A percentile compares a stretch with the other conserved stretches of the same genome.
Conservation (phyloP, 1,139 yeast species). For the Suhomyces terraborum region DNA sequence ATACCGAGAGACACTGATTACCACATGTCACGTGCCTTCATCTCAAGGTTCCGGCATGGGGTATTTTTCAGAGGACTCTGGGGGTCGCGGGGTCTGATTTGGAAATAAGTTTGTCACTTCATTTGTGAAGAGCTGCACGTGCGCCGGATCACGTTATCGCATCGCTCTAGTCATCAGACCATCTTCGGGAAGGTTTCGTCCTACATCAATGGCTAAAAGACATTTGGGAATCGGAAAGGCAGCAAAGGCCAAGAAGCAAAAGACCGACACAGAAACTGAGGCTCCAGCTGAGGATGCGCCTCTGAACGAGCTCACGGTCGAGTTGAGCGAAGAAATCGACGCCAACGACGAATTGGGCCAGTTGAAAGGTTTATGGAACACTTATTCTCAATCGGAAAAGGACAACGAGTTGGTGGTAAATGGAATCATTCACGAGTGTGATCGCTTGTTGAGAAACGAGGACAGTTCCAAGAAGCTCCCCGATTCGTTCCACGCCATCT, state of each 20-base stretch:
- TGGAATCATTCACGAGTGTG: conserved; percentile 92
- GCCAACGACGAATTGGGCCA: conserved; percentile 80
- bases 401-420: conserved; percentile 68
- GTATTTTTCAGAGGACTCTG: no score
- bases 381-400: conserved; percentile 55
- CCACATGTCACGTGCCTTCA: conserved; percentile 18
- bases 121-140: not conserved
- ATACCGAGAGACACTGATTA: conserved; percentile 11
- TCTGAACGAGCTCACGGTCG: conserved; percentile 59
- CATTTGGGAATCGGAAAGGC: conserved; percentile 80
- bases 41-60: not conserved
- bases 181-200: not conserved
- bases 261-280: conserved; percentile 28
- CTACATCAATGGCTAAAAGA: conserved; percentile 60
- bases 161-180: conserved; percentile 4
- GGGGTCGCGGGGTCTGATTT: conserved; percentile 2
- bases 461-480: conserved; percentile 39
- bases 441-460: conserved; percentile 62
- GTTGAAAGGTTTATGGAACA: conserved; percentile 67
- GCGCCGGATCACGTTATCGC: conserved; percentile 1
- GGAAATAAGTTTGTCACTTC: no score
- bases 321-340: conserved; percentile 67
- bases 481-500: conserved; percentile 68
- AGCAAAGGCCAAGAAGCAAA: conserved; percentile 53
- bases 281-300: conserved; percentile 20